Percentiles rank a stretch among this genome's conserved stretches.
Conservation (phyloP, 352 stramenopile genomes). For the Globisporangium canariense region DNA sequence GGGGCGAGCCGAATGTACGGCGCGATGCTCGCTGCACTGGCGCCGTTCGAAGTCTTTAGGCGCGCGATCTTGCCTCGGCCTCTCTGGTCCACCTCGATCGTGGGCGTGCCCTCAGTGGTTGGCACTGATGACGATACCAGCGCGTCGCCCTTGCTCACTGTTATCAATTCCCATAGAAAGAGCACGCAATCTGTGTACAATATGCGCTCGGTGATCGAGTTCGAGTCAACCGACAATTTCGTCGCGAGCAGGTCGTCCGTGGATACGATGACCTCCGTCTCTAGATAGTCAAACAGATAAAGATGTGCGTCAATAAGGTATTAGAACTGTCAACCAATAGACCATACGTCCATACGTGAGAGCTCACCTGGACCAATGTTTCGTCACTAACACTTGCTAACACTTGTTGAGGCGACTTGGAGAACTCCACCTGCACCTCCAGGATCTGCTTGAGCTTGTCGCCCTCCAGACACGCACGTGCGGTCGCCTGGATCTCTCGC, state of each 20-base stretch:
- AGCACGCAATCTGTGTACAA: constrained; percentile 8
- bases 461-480: constrained; percentile 39
- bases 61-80: constrained; percentile 6
- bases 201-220: constrained; percentile 17
- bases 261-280: constrained; percentile 16
- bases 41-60: not conserved
- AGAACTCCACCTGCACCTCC: constrained; percentile 37
- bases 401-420: constrained; percentile 39
- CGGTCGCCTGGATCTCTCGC: constrained; percentile 30
- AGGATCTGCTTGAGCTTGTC: constrained; percentile 37
- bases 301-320: too few species aligned
- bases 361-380: constrained; percentile 21
- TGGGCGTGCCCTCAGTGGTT: not conserved
- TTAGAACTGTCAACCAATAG: too few species aligned
- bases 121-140: not conserved
- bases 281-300: too few species aligned
- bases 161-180: constrained; percentile 19
- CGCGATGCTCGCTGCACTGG: constrained; percentile 3
- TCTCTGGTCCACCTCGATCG: constrained; percentile 9
- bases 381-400: constrained; percentile 26
- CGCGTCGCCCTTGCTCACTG: constrained; percentile 2
- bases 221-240: constrained; percentile 1
- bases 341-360: too few species aligned
- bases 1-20: constrained; percentile 32
- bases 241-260: constrained; percentile 17